phyloP scores from a whole-genome alignment of 1,284 basidiomycete genomes.

The Boletus smithii region DNA sequence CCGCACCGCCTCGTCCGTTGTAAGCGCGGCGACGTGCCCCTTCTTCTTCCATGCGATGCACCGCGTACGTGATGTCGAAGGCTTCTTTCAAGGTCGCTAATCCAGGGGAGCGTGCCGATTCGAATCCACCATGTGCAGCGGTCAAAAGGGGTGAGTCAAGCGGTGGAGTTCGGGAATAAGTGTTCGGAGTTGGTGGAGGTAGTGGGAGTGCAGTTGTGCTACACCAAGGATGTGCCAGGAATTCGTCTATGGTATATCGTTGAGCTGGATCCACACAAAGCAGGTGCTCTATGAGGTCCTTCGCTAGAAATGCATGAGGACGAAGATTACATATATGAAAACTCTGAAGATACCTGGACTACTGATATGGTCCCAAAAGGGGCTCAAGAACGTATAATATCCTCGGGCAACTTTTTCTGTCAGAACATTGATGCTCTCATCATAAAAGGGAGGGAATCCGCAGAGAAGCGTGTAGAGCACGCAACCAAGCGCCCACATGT shows the following conservation, averaged over 20 bases:
- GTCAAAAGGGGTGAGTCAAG: slow-evolving; percentile 91
- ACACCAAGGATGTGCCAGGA: slow-evolving; percentile 96
- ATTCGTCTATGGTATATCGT: slow-evolving; percentile 97
- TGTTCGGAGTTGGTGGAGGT: slow-evolving; percentile 58
- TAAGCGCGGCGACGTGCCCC: slow-evolving; percentile 81
- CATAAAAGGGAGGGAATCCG: slow-evolving; percentile 98
- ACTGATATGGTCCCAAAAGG: slow-evolving; percentile 99
- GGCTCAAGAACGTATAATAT: slow-evolving; percentile 97
- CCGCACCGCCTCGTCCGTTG: slow-evolving; percentile 73
- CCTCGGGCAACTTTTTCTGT: slow-evolving; percentile 98
- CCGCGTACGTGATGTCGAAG: slow-evolving; percentile 98
- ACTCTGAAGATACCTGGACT: slow-evolving; percentile 54
- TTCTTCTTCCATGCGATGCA: slow-evolving; percentile 99
- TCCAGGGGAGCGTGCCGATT: slow-evolving; percentile 84
- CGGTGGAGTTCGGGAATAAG: slow-evolving; percentile 50
- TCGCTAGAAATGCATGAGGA: slow-evolving; percentile 53
- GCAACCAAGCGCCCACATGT: slow-evolving; percentile 99
- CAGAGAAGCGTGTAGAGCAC: slow-evolving; percentile 98
- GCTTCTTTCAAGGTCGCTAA: slow-evolving; percentile 93
- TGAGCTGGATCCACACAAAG: slow-evolving; percentile 95
- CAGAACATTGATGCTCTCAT: slow-evolving; percentile 96
- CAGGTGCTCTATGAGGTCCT: slow-evolving; percentile 93
- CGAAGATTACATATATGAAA: not conserved
- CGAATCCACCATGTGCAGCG: slow-evolving; percentile 69
- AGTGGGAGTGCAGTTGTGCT: slow-evolving; percentile 62